Conservation (phyloP, 805 yeast species). For the Starmera pachycereana region DNA sequence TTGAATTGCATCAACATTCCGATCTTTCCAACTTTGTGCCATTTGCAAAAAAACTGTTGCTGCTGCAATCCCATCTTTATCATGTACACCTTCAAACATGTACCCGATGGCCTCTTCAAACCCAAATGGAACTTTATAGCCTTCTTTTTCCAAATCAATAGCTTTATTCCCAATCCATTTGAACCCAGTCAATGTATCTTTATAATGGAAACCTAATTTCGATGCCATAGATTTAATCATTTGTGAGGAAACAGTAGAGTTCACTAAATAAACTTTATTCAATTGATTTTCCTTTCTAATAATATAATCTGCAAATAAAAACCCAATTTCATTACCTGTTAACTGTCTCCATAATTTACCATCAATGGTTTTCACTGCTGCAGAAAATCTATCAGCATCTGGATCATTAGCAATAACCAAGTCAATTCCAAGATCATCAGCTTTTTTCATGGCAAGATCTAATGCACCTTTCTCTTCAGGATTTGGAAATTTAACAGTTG, state of each 20-base stretch:
- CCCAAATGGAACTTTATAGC: conserved; percentile 73
- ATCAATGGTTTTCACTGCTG: conserved; percentile 43
- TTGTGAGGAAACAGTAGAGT: conserved; percentile 90
- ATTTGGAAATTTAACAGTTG: conserved; percentile 84
- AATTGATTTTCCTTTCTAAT: conserved; percentile 21
- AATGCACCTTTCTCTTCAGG: conserved; percentile 95
- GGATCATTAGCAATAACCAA: conserved; percentile 89
- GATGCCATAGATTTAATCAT: conserved; percentile 62
- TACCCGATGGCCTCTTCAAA: conserved; percentile 95
- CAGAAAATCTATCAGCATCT: conserved; percentile 91
- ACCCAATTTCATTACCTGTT: conserved; percentile 88
- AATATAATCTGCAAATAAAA: conserved; percentile 62
- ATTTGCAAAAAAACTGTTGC: conserved; percentile 66
- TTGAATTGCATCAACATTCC: conserved; percentile 31
- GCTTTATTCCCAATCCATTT: conserved; percentile 96
- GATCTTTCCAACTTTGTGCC: conserved; percentile 37
- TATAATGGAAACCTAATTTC: conserved; percentile 46
- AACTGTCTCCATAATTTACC: conserved; percentile 64
- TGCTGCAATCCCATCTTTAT: conserved; percentile 89
- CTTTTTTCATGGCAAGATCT: conserved; percentile 53
- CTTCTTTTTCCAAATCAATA: conserved; percentile 52
- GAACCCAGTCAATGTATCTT: conserved; percentile 89
- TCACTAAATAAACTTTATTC: conserved; percentile 44
- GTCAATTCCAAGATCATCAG: conserved; percentile 34
- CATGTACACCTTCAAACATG: conserved; percentile 78